Evolutionary conservation across 202 grass and related monocot genomes (phyloP).

Genomic region (Carex arenaria): DNA sequence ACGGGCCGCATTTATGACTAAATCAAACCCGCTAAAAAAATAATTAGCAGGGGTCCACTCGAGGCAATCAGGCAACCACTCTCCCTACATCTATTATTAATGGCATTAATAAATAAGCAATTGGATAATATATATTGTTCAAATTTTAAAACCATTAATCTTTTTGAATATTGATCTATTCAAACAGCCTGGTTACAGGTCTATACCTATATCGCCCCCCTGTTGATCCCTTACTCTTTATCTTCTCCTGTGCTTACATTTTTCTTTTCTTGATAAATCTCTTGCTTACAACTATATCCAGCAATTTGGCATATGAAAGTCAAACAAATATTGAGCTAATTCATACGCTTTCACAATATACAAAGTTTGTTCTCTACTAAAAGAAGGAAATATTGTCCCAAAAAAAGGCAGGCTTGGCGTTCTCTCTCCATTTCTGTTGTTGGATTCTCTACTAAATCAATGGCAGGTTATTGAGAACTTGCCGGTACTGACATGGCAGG

Average conservation of each 20-base stretch:
- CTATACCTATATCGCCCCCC: neutral
- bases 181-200: constrained; percentile 12
- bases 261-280: too few species aligned
- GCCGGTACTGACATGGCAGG: neutral
- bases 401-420: neutral
- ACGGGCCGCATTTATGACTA: neutral
- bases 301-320: constrained; percentile 4
- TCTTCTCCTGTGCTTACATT: neutral
- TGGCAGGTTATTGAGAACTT: neutral
- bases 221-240: neutral
- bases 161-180: constrained; percentile 1
- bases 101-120: neutral
- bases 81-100: neutral
- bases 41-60: neutral
- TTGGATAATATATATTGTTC: neutral
- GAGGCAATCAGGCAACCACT: neutral
- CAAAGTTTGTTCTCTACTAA: neutral
- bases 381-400: neutral
- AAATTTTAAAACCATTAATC: neutral
- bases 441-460: neutral
- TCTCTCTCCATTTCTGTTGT: neutral
- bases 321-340: neutral
- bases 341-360: neutral
- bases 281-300: neutral
- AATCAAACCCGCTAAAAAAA: constrained; percentile 2